Evolutionary conservation across 768 basidiomycete species (phyloP), one percentile per base, ranked within the genome.

Genomic region (Phanerodontia chrysosporium): DNA sequence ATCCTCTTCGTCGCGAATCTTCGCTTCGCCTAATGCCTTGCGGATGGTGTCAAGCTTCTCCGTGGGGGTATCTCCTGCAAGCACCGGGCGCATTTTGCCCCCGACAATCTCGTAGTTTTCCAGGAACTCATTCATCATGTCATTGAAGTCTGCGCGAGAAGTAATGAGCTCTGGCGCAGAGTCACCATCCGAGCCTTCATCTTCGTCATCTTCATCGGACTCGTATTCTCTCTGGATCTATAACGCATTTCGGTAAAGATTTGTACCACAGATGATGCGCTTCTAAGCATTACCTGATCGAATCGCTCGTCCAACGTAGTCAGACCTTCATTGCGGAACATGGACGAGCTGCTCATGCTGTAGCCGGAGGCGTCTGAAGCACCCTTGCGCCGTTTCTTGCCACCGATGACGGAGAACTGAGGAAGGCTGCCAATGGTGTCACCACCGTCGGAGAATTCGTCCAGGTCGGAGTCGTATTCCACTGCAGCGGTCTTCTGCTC

Each of bases 261-360:
- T n/a, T n/a, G n/a, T n/a, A n/a, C n/a, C n/a, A n/a, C n/a, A n/a
- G n/a, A n/a, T n/a, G n/a, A n/a, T n/a, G n/a, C n/a, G n/a, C n/a
- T n/a, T n/a, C n/a, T n/a, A 14, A 35, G 18, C 67, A 80, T 62
- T 64, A 93, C 97, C 80, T 93, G 86, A 66, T 98, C 95, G 69
- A 98, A 99, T 12, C 87, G 83, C 68, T 98, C 93, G 68, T 99
- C 97, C 45, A 99, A 77, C 1, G 86, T 89, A 53, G 91, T 84
- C 28, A 98, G 74, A 0, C 92, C 87, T 65, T 94, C 89, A 63
- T 92, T 98, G 46, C 97, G 84, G 74, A 84, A 90, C 90, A 98
- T 93, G 14, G 93, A 93, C 2, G 93, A 94, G 66, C 92, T 95
- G 71, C 91, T 96, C 95, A 99, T 98, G 69, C 90, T 92, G 78